Base-by-base conservation (phyloP, 192 early-diverging fungal species). In the Umbelopsis sp. region DNA sequence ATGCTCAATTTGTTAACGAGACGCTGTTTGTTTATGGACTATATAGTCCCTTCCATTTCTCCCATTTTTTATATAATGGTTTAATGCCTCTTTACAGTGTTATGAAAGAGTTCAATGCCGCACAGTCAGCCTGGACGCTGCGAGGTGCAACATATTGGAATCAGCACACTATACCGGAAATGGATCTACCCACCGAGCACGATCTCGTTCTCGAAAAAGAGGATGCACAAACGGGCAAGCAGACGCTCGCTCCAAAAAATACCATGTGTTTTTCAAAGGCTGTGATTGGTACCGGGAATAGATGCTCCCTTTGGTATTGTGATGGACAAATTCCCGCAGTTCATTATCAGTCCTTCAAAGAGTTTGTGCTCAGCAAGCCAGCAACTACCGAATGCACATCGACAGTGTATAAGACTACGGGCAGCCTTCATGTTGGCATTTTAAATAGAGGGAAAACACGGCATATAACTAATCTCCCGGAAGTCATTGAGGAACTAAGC, bases 61-160 rank as follows among this genome's bases (percentile, higher is more conserved):
- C 81, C 0, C 81, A 85, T 44, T 79, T 69, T 68, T 48, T 85
- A 13, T 85, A 73, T 44, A 85, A 85, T 66, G 81, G 84, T 0
- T 73, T 85, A 69, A 72, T 81, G 12, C 84, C 81, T 49, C 65
- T 85, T 0, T 85, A 68, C 44, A 82, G 81, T 10, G 74, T 70
- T 0, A 79, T 82, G 78, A 55, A 46, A 8, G 53, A 76, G 2
- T 33, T 71, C 4, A 3, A 21, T 5, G 69, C 68, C 0, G 44
- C 50, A 0, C 13, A 15, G 0, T 49, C 47, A 4, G 49, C 67
- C 10, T 81, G 80, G 80, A 71, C 72, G 0, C 23, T 76, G 3
- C 77, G 80, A 30, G 69, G 46, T 2, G 58, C 46, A 9, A 73
- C 71, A 7, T 71, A 48, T 15, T 23, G 49, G 52, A 64, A 33